Conservation (phyloP, 108 stramenopile genomes). For the Conticribra guillardii region DNA sequence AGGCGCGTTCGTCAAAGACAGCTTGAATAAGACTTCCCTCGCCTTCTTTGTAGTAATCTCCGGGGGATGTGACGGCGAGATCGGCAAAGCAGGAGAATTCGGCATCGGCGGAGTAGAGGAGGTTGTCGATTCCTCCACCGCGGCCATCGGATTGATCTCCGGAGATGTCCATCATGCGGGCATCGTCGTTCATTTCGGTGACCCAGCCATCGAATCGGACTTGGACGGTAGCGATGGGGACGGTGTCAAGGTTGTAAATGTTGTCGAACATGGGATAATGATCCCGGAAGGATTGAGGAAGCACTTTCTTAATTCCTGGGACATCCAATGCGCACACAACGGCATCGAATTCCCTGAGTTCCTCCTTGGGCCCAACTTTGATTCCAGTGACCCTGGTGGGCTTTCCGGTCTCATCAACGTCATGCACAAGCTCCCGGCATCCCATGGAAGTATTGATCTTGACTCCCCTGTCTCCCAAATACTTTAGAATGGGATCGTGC, state of each 20-base stretch:
- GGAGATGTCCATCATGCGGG: slow-evolving; percentile 84
- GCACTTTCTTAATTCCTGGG: slow-evolving; percentile 95
- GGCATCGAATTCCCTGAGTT: slow-evolving; percentile 80
- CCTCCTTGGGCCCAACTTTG: slow-evolving; percentile 72
- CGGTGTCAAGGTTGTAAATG: slow-evolving; percentile 95
- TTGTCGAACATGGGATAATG: slow-evolving; percentile 90
- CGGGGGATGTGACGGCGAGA: slow-evolving; percentile 92
- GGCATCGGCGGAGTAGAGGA: slow-evolving; percentile 94
- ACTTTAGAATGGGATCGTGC: slow-evolving; percentile 95
- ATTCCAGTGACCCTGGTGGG: slow-evolving; percentile 88
- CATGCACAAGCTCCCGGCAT: slow-evolving; percentile 82
- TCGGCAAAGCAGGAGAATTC: slow-evolving; percentile 98
- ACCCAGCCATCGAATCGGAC: slow-evolving; percentile 98
- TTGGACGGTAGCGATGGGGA: slow-evolving; percentile 97
- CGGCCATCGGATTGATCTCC: slow-evolving; percentile 90
- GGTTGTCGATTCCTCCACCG: slow-evolving; percentile 93
- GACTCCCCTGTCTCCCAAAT: slow-evolving; percentile 89
- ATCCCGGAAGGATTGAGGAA: slow-evolving; percentile 90
- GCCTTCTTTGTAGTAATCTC: slow-evolving; percentile 93
- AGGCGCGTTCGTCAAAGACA: slow-evolving; percentile 91
- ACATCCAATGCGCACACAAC: slow-evolving; percentile 93
- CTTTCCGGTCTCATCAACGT: slow-evolving; percentile 76
- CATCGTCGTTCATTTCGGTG: slow-evolving; percentile 90
- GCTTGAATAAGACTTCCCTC: slow-evolving; percentile 91
- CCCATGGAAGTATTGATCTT: slow-evolving; percentile 77